phyloP scores from a whole-genome alignment of 768 basidiomycete genomes.

The Rhodotorula toruloides region DNA sequence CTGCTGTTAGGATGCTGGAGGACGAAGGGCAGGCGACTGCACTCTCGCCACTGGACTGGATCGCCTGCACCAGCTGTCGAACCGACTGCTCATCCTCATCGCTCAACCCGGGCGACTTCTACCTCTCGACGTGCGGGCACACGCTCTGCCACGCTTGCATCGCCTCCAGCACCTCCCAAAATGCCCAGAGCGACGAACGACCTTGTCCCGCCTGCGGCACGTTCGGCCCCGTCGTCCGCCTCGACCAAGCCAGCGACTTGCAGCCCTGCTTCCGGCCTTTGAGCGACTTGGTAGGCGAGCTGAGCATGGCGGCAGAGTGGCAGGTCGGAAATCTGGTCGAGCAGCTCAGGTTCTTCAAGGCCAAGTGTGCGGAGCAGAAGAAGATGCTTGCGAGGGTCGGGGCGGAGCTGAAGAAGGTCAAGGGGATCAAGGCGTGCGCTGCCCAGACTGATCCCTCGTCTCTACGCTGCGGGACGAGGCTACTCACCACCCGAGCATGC shows the following conservation, averaged over 20 bases:
- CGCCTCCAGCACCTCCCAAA: background rate
- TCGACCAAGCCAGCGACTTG: slow-evolving; percentile 2
- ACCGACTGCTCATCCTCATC: background rate
- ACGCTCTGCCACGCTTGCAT: slow-evolving; percentile 13
- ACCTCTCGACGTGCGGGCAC: slow-evolving; percentile 22
- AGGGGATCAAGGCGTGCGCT: slow-evolving; percentile 7
- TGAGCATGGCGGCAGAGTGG: slow-evolving; percentile 5
- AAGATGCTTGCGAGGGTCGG: background rate
- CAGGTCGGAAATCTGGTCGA: slow-evolving; percentile 15
- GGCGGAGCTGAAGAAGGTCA: slow-evolving; percentile 1
- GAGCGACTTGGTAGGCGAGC: background rate
- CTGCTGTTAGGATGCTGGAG: background rate
- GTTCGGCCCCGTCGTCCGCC: slow-evolving; percentile 1
- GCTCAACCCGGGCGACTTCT: slow-evolving; percentile 4
- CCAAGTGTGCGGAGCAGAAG: slow-evolving; percentile 29
- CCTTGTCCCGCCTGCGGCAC: slow-evolving; percentile 17
- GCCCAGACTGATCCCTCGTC: too few relatives aligned
- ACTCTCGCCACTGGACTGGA: slow-evolving; percentile 1
- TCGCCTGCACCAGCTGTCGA: slow-evolving; percentile 25
- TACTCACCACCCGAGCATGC: background rate
- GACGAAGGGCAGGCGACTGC: background rate
- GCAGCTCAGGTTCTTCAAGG: slow-evolving; percentile 18
- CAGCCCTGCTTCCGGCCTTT: slow-evolving; percentile 16
- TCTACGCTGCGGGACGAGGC: background rate
- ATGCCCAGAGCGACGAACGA: background rate